Percentiles rank a stretch among this genome's conserved stretches.
Evolutionary conservation across 164 flowering plant species (phyloP).

Genomic region (Santalum album): DNA sequence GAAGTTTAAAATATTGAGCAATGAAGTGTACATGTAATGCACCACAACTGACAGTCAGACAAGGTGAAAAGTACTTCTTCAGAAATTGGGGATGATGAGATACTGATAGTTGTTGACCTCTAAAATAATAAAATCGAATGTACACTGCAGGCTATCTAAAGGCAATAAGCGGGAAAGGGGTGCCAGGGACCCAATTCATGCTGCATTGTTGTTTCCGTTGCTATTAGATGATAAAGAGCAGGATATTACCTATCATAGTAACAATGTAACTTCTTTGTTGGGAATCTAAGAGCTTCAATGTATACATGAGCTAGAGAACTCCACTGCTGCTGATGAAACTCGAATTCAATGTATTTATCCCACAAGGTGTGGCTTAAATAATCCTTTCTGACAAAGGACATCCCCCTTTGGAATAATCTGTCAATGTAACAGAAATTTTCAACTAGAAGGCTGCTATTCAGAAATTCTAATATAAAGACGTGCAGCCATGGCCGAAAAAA

Average conservation of each 20-base stretch:
- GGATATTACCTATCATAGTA: constrained; percentile 60
- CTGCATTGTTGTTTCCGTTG: background rate
- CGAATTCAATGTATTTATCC: constrained; percentile 81
- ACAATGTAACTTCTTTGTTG: constrained; percentile 56
- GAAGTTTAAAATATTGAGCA: background rate
- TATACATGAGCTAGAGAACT: constrained; percentile 53
- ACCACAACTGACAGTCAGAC: too few species aligned
- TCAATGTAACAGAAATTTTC: constrained; percentile 1
- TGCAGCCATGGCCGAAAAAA: too few species aligned
- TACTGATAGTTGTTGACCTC: too few species aligned
- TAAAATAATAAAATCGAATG: too few species aligned
- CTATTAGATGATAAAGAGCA: background rate
- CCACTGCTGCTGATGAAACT: constrained; percentile 74
- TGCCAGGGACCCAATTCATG: background rate
- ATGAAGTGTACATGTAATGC: background rate
- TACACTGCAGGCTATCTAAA: too few species aligned
- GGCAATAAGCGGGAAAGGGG: too few species aligned
- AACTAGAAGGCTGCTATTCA: too few species aligned
- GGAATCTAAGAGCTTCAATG: constrained; percentile 55
- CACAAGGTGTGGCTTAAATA: constrained; percentile 67
- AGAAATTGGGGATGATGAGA: too few species aligned
- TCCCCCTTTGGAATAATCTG: constrained; percentile 75
- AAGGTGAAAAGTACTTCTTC: too few species aligned
- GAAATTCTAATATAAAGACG: too few species aligned
- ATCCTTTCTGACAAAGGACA: constrained; percentile 80